Evolutionary conservation across 1,284 basidiomycete genomes (phyloP), one percentile per base, ranked within the genome.

Genomic region (Tetrapyrgos nigripes): DNA sequence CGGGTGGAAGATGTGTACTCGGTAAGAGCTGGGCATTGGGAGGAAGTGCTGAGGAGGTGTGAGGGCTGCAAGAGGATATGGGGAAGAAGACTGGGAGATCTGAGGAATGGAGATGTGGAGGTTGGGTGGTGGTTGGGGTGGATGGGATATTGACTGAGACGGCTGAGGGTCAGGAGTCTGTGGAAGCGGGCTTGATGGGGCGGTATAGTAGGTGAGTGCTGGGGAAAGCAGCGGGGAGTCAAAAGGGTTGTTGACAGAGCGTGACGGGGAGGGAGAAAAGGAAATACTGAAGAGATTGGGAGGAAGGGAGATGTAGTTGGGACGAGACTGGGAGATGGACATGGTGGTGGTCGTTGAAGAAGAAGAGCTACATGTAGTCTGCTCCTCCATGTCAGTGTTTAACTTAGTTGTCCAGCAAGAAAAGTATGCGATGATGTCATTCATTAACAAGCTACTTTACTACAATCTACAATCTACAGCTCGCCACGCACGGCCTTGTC

Each of bases 401-500:
- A 47, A 13, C 50, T 50, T 50, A 58, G 52, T 33, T 40, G 13
- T 33, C 17, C n/a, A 24, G 23, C 24, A 57, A 21, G 35, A 44
- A 19, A 37, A 27, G 11, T 19, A 37, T 13, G 29, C 48, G 26
- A 57, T 49, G 45, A 48, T 19, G 46, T 55, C 31, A 35, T 49
- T 47, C 11, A 33, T 57, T 43, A 10, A 43, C 17, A 24, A 28
- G 43, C 23, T 53, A 44, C 11, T 23, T 10, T 37, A 11, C 53
- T 55, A 57, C 35, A 57, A n/a, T 47, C 52, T 56, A 61, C 65
- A 64, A 56, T 56, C 62, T 76, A 86, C 64, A 85, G 65, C 55
- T 73, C 68, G 9, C 82, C 85, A 31, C 88, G 80, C 37, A 94
- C 87, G 13, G 82, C 92, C 71, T 81, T 83, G 76, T 96, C 91